Percentiles rank a stretch among this genome's conserved stretches.
Evolutionary conservation across 83 land plant species (phyloP).

Genomic region (Thuja plicata): DNA sequence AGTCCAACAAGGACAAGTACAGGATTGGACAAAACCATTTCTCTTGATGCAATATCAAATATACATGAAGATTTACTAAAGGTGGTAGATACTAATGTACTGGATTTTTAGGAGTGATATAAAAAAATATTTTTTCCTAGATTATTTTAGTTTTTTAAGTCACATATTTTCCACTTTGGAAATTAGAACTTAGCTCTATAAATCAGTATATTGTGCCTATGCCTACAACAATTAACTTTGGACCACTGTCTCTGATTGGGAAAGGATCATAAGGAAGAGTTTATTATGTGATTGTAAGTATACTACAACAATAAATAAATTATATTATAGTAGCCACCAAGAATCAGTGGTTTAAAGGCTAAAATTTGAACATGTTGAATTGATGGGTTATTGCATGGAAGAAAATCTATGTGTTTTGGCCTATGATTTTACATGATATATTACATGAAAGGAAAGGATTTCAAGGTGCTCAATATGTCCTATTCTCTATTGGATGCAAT

Average conservation of each 20-base stretch:
- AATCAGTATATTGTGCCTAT: slow-evolving; percentile 83
- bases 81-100: slow-evolving; percentile 79
- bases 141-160: slow-evolving; percentile 88
- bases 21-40: slow-evolving; percentile 54
- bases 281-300: no score
- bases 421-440: no score
- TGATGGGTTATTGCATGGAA: no score
- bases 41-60: no score
- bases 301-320: no score
- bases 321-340: no score
- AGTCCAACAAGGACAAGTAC: slow-evolving; percentile 64
- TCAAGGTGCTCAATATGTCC: slow-evolving; percentile 75
- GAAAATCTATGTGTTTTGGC: no score
- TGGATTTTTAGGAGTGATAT: slow-evolving; percentile 78
- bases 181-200: slow-evolving; percentile 76
- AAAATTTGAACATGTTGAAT: no score
- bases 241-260: not conserved
- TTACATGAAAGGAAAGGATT: slow-evolving; percentile 40
- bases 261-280: no score
- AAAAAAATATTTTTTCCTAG: slow-evolving; percentile 84
- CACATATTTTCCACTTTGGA: slow-evolving; percentile 81
- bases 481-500: slow-evolving; percentile 54
- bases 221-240: slow-evolving; percentile 64
- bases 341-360: no score
- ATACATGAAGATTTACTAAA: slow-evolving; percentile 93